These are phyloP conservation scores for Colletotrichum musicola DNA, from an alignment of 2,329 filamentous ascomycete species.

Conservation along the genomic window DNA sequence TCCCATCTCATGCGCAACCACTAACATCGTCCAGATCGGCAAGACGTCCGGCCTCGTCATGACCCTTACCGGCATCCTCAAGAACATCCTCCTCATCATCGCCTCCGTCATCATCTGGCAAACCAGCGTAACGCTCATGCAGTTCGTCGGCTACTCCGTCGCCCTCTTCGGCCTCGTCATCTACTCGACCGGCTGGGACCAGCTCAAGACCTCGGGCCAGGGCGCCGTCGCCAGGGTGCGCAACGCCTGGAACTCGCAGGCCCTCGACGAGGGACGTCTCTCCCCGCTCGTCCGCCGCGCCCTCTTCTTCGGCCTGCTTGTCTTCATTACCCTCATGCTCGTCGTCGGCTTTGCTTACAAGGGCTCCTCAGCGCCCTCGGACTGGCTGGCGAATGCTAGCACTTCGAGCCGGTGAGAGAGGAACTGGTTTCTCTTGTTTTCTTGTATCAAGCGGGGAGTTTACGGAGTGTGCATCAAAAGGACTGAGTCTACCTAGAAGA, in stretches of 20 bases:
- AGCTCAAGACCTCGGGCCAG: conserved; percentile 42
- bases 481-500: background rate
- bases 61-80: conserved; percentile 87
- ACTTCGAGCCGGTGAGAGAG: conserved; percentile 12
- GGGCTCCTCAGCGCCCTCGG: conserved; percentile 24
- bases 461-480: conserved; percentile 18
- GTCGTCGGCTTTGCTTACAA: conserved; percentile 39
- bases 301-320: conserved; percentile 36
- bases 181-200: conserved; percentile 60
- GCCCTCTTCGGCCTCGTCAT: conserved; percentile 67
- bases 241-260: conserved; percentile 38
- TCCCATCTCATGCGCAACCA: too few species aligned
- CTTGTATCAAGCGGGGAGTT: conserved; percentile 24
- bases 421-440: background rate
- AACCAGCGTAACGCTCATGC: conserved; percentile 76
- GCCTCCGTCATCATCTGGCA: conserved; percentile 83
- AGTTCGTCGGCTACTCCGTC: conserved; percentile 83
- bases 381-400: conserved; percentile 25
- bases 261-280: conserved; percentile 41
- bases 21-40: conserved; percentile 73
- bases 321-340: conserved; percentile 41
- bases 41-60: conserved; percentile 89
- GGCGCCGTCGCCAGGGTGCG: conserved; percentile 35
- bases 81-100: conserved; percentile 86
- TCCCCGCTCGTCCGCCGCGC: conserved; percentile 42